A percentile compares a stretch with the other conserved stretches of the same genome.
These are phyloP conservation scores for Rhododendron molle DNA, from an alignment of 148 eudicot genomes.

Conservation along the genomic window DNA sequence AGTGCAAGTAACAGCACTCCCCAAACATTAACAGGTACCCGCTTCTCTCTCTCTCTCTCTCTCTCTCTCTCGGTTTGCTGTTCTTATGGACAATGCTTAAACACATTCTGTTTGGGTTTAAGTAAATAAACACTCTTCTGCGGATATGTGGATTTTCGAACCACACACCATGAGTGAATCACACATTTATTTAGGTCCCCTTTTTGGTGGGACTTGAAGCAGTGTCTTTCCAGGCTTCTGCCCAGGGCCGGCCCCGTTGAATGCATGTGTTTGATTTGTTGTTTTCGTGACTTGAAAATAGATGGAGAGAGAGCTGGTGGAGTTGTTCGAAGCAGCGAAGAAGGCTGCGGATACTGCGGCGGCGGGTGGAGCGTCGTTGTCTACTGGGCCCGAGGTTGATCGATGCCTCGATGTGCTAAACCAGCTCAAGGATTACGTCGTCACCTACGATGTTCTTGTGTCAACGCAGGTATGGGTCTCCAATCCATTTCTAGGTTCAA, in stretches of 20 bases:
- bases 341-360: constrained; percentile 26
- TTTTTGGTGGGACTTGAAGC: too few relatives aligned
- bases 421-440: constrained; percentile 15
- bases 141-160: background rate
- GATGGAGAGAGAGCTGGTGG: constrained; percentile 27
- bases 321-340: constrained; percentile 22
- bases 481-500: background rate
- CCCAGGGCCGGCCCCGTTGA: background rate
- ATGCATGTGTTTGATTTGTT: background rate
- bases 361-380: background rate
- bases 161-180: background rate
- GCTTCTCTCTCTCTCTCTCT: too few relatives aligned
- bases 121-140: background rate
- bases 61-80: background rate
- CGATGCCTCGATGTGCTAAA: constrained; percentile 19
- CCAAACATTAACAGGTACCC: too few relatives aligned
- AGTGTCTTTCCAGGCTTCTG: too few relatives aligned
- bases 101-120: background rate
- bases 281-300: background rate
- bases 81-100: background rate
- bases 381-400: constrained; percentile 14
- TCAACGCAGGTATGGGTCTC: constrained; percentile 17
- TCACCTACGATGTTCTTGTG: constrained; percentile 23
- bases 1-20: too few relatives aligned
- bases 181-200: background rate